A percentile compares a stretch with the other conserved stretches of the same genome.
Evolutionary conservation across 148 eudicot species (phyloP).

Genomic region (Chenopodium berlandieri): DNA sequence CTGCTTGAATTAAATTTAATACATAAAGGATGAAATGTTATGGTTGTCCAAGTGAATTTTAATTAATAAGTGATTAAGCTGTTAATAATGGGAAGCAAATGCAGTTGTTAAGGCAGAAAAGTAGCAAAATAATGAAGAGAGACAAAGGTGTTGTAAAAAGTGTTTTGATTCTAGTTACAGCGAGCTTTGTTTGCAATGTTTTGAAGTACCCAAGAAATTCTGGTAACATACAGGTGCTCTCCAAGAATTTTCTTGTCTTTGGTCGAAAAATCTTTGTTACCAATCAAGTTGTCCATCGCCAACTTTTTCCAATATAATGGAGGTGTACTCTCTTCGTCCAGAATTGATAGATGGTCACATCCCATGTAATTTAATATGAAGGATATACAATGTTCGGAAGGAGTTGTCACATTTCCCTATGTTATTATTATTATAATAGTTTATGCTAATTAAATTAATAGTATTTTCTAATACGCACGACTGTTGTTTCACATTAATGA

Average conservation of each 20-base stretch:
- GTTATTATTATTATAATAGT: too few relatives aligned
- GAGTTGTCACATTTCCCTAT: too few relatives aligned
- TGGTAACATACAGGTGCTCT: background rate
- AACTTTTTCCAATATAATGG: too few relatives aligned
- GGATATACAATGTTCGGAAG: too few relatives aligned
- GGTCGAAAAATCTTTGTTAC: background rate
- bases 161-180: constrained; percentile 3
- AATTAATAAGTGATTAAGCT: background rate
- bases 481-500: too few relatives aligned
- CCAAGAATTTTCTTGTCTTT: background rate
- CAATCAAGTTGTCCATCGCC: background rate
- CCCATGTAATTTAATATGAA: too few relatives aligned
- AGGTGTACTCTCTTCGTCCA: too few relatives aligned
- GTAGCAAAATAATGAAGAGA: background rate
- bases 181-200: constrained; percentile 10
- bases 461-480: too few relatives aligned
- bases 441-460: too few relatives aligned
- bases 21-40: background rate
- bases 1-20: background rate
- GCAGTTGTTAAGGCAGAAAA: constrained; percentile 8
- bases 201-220: constrained; percentile 8
- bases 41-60: background rate
- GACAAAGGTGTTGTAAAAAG: constrained; percentile 10
- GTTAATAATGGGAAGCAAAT: constrained; percentile 16
- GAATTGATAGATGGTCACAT: too few relatives aligned